Conservation (phyloP, 2,329 filamentous ascomycete genomes). For the Cladosporium oxysporum region DNA sequence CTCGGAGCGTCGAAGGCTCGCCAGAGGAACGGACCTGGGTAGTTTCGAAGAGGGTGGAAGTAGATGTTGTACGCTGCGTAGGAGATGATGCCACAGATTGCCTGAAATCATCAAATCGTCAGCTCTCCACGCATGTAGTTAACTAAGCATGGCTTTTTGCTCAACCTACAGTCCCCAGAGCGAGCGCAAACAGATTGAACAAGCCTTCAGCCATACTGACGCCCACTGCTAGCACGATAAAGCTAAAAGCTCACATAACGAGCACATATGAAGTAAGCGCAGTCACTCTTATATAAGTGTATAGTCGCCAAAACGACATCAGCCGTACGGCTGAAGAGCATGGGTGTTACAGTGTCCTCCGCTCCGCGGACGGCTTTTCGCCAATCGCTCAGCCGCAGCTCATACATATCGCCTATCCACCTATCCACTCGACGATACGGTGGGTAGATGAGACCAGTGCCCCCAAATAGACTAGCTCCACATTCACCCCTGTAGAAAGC, state of each 20-base stretch:
- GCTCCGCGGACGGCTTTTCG: background rate
- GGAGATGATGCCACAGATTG: background rate
- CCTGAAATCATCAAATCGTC: background rate
- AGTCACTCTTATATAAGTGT: no score
- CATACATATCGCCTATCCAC: background rate
- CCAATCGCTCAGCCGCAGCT: background rate
- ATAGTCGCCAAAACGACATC: background rate
- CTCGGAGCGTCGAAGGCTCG: background rate
- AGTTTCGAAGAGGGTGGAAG: conserved; percentile 45
- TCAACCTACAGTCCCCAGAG: background rate
- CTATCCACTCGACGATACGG: background rate
- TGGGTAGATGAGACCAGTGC: background rate
- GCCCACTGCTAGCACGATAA: background rate
- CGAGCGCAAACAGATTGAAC: background rate
- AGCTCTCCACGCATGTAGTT: background rate
- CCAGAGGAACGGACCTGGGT: conserved; percentile 42
- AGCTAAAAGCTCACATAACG: no score
- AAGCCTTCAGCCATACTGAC: background rate
- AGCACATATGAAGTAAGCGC: no score
- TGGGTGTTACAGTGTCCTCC: background rate
- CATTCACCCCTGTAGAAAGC: background rate
- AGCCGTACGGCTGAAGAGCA: background rate
- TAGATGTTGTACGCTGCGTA: conserved; percentile 42
- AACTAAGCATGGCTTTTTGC: background rate
- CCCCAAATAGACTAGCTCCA: background rate